Evolutionary conservation across 306 rosid genomes (phyloP).

Genomic region (Lagenaria siceraria): DNA sequence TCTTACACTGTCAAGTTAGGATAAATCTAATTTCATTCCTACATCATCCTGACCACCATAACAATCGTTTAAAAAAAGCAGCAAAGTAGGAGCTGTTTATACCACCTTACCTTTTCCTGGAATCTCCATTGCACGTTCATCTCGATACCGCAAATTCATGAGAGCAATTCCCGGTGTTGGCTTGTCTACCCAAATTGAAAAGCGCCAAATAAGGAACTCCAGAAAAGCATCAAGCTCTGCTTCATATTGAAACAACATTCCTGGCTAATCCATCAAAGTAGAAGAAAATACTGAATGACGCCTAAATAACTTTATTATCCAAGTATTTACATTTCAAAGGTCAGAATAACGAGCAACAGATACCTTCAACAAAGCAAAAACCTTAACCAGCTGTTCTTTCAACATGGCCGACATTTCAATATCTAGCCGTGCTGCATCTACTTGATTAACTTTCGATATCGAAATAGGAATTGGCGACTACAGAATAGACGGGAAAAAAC

Average conservation of each 20-base stretch:
- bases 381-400: slow-evolving; percentile 94
- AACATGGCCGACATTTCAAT: slow-evolving; percentile 98
- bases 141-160: slow-evolving; percentile 92
- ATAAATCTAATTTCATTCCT: background rate
- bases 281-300: slow-evolving; percentile 14
- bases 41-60: background rate
- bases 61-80: background rate
- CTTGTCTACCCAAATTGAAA: slow-evolving; percentile 97
- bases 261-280: slow-evolving; percentile 83
- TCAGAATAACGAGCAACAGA: slow-evolving; percentile 2
- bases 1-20: background rate
- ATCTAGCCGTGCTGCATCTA: slow-evolving; percentile 89
- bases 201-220: slow-evolving; percentile 95
- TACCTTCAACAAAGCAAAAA: slow-evolving; percentile 93
- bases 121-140: slow-evolving; percentile 66
- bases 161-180: slow-evolving; percentile 96
- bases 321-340: slow-evolving; percentile 2
- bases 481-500: slow-evolving; percentile 1
- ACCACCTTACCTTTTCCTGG: slow-evolving; percentile 60
- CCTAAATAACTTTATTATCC: slow-evolving; percentile 13
- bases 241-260: slow-evolving; percentile 98
- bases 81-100: slow-evolving; percentile 7
- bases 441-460: slow-evolving; percentile 90
- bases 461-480: slow-evolving; percentile 65
- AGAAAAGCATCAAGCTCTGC: slow-evolving; percentile 90